Evolutionary conservation across 306 rosid genomes (phyloP), one percentile per base, ranked within the genome.

Genomic region (Pyrus communis): DNA sequence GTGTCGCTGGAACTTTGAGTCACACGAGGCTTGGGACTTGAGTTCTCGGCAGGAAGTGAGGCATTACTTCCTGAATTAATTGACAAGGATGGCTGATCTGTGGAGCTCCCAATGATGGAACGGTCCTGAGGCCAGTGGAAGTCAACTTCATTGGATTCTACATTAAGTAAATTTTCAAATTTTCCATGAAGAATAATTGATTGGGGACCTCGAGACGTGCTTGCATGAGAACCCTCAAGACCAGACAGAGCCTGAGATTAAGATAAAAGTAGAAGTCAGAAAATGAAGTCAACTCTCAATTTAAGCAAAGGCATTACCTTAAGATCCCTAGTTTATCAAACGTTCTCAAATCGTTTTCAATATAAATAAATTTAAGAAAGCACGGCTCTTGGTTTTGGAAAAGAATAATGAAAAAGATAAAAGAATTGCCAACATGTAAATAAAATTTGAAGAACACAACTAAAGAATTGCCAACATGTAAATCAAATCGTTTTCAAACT

Each of bases 241-340:
- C 42, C 52, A 35, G 96, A 87, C 66, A 91, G 14, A 68, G 78
- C 88, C 96, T 93, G 92, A 69, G 46, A 83, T 79, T 45, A 61
- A 40, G 19, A 69, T 21, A 67, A 28, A 25, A 74, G 25, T 64
- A 71, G 25, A 70, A 81, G 49, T 83, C 52, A 69, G 69, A 79
- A 69, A 70, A 65, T 11, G 1, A 28, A 54, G 78, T 22, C 63
- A 76, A 69, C 54, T 38, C 74, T 69, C 76, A 1, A 1, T 9
- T 55, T n/a, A 31, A 54, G 21, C 51, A 57, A 57, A n/a, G 6
- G 51, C 40, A 54, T n/a, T 11, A 42, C 31, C 75, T 54, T 68
- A n/a, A n/a, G 38, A 21, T 27, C 43, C 11, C 5, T 38, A 45
- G 9, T 19, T 33, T 11, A 13, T 19, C 13, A 0, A 30, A 30